Evolutionary conservation across 2,329 filamentous ascomycete genomes (phyloP).

Genomic region (Neofusicoccum ribis): DNA sequence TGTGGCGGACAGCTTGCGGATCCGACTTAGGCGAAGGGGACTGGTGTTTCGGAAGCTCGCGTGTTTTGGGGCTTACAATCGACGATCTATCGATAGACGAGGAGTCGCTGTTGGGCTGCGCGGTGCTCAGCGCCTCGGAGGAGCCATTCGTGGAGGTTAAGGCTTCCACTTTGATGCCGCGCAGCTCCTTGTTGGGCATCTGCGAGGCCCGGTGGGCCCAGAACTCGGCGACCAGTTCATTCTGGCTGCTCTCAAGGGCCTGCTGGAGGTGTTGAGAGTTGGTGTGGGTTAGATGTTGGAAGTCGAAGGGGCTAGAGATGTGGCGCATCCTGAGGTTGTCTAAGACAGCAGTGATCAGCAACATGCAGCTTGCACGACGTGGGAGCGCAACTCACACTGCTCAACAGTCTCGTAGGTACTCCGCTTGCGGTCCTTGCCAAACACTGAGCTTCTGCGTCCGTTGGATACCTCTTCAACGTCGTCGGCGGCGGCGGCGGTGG

Average conservation of each 20-base stretch:
- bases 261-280: conserved; percentile 55
- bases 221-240: conserved; percentile 56
- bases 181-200: conserved; percentile 49
- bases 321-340: conserved; percentile 27
- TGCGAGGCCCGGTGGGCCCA: conserved; percentile 56
- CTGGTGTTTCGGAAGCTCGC: background rate
- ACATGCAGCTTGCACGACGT: background rate
- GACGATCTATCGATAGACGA: conserved; percentile 3
- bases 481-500: conserved; percentile 23
- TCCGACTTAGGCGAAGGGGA: conserved; percentile 22
- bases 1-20: conserved; percentile 29
- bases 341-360: conserved; percentile 21
- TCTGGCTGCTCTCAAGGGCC: conserved; percentile 52
- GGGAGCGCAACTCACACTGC: conserved; percentile 28
- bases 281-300: conserved; percentile 64
- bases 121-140: background rate
- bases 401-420: conserved; percentile 29
- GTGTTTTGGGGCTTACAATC: conserved; percentile 25
- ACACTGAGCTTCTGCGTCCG: conserved; percentile 34
- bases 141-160: conserved; percentile 35
- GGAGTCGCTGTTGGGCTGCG: background rate
- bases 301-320: conserved; percentile 65
- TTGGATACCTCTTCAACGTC: conserved; percentile 31
- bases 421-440: conserved; percentile 32
- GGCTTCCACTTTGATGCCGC: conserved; percentile 54